A percentile compares a stretch with the other conserved stretches of the same genome.
phyloP scores from a whole-genome alignment of 805 yeast genomes.

The Wickerhamiella lipophila region DNA sequence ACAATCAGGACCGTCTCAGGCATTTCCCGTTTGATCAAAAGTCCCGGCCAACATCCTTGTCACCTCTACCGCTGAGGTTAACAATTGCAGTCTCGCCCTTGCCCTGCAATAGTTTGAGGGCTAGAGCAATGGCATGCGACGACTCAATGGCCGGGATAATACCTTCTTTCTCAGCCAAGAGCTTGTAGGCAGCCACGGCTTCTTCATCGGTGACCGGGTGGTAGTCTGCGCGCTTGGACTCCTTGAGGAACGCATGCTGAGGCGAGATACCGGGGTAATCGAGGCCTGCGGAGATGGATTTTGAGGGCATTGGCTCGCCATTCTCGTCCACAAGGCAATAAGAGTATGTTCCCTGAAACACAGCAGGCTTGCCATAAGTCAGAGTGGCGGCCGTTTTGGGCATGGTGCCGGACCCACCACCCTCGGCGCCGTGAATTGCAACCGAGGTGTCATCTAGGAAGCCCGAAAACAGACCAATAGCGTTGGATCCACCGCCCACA shows the following conservation, averaged over 20 bases:
- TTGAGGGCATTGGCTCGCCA: slow-evolving; percentile 96
- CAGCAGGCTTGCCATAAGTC: slow-evolving; percentile 92
- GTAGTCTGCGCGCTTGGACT: slow-evolving; percentile 81
- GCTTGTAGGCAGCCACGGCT: slow-evolving; percentile 80
- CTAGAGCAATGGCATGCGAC: slow-evolving; percentile 86
- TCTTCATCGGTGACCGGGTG: slow-evolving; percentile 91
- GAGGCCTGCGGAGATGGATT: slow-evolving; percentile 94
- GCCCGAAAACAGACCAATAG: slow-evolving; percentile 90
- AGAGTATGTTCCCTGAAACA: slow-evolving; percentile 93
- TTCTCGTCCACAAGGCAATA: slow-evolving; percentile 80
- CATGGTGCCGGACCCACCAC: slow-evolving; percentile 96
- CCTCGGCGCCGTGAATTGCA: slow-evolving; percentile 83
- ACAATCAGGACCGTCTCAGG: no score
- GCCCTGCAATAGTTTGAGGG: slow-evolving; percentile 67
- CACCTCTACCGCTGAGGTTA: slow-evolving; percentile 95
- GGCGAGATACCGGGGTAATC: slow-evolving; percentile 99
- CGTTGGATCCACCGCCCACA: slow-evolving; percentile 98
- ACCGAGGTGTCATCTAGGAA: slow-evolving; percentile 73
- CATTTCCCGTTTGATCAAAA: no score
- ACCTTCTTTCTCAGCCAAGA: slow-evolving; percentile 86
- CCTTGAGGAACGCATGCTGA: slow-evolving; percentile 90
- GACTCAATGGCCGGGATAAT: slow-evolving; percentile 97
- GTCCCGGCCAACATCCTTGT: slow-evolving; percentile 74
- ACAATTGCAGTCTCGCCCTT: slow-evolving; percentile 55
- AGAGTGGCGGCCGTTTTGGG: slow-evolving; percentile 87